Base-by-base conservation (phyloP, 2,329 filamentous ascomycete species). In the Xylariaceae sp. region DNA sequence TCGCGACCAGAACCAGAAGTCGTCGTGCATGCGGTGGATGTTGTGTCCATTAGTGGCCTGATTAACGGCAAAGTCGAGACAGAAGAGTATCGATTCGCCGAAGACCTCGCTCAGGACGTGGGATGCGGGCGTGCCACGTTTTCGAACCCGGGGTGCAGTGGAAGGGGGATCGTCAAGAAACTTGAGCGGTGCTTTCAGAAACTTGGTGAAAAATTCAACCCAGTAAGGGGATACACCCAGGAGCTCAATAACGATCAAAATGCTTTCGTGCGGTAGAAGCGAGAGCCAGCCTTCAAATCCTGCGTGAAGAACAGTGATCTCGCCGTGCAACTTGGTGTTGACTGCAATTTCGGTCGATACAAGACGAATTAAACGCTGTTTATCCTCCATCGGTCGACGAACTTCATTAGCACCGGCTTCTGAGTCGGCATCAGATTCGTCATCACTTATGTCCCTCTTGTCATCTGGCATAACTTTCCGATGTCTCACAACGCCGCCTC, bases 1-100 rank as follows among this genome's bases (percentile, higher is more conserved):
- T 9, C 78, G 76, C 58, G 73, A 60, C 83, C 83, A 87, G 63
- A 87, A 83, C 84, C 83, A 88, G 47, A 87, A 73, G 57, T 87
- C 83, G 56, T 87, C 84, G 47, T 86, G 78, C 36, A 86, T 71
- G 12, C 85, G 79, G 63, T 84, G 84, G 11, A 87, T 66, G n/a
- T 75, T 71, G 1, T 71, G 69, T 0, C 82, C 82, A 6, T 67
- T 60, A 0, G 83, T 82, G 1, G 71, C 68, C 53, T 80, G 76
- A 51, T 86, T 87, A 50, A 88, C 76, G 0, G 83, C 75, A 60
- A 82, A 83, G 61, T 88, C 85, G 58, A 88, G 77, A 53, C 80
- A 83, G 60, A 88, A 88, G 0, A 88, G 68, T 0, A 84, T 69
- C 0, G 74, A 68, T 62, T 88, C 86, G 0, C 82, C 79, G 48